These are phyloP conservation scores for Gremmenia infestans DNA, from an alignment of 2,329 filamentous ascomycete species.

Conservation along the genomic window DNA sequence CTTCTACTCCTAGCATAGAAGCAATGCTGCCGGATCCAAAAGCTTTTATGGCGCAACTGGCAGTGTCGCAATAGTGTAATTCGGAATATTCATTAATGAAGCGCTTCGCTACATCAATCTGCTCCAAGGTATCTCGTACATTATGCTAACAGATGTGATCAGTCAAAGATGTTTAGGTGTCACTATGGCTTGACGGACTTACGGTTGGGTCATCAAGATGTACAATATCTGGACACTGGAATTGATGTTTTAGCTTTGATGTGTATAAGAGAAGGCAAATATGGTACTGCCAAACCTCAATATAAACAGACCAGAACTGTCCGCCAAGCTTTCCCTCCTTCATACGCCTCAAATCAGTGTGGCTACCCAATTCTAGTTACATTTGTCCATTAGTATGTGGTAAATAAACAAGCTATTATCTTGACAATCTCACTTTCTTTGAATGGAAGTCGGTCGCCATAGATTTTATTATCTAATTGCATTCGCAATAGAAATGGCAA, in stretches of 20 bases:
- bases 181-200: not conserved
- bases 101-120: conserved; percentile 51
- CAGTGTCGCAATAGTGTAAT: conserved; percentile 23
- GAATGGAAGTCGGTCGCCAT: conserved; percentile 21
- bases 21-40: conserved; percentile 43
- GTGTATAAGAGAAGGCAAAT: not conserved
- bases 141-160: not conserved
- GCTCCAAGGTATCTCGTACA: conserved; percentile 50
- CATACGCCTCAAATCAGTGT: conserved; percentile 28
- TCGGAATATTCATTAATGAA: conserved; percentile 28
- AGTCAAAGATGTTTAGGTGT: too few species aligned
- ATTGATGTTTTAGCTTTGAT: conserved; percentile 22
- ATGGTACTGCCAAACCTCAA: conserved; percentile 13
- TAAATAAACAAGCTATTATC: too few species aligned
- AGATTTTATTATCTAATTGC: conserved; percentile 27
- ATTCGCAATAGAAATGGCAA: conserved; percentile 28
- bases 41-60: conserved; percentile 20
- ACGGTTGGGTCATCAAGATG: conserved; percentile 4
- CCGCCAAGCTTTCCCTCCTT: conserved; percentile 28
- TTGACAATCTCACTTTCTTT: not conserved
- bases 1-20: conserved; percentile 56
- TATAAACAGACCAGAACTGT: conserved; percentile 32
- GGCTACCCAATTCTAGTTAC: conserved; percentile 8
- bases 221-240: not conserved
- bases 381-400: too few species aligned